phyloP scores from a whole-genome alignment of 129 eudicot genomes.

The Centaurea solstitialis region DNA sequence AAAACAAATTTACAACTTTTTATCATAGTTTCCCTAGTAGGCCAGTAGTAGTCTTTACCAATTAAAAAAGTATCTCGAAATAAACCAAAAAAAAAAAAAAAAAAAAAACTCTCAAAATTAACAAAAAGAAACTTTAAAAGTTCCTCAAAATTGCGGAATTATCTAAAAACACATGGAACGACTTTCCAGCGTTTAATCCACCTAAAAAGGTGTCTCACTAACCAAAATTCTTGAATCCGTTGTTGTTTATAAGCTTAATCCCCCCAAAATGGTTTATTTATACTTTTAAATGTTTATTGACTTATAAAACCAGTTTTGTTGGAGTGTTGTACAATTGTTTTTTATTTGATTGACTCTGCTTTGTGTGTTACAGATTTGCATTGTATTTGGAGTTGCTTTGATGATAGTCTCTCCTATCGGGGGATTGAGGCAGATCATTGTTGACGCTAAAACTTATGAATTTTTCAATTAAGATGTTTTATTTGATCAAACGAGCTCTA shows the following conservation, averaged over 20 bases:
- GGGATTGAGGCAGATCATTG: slow-evolving; percentile 32
- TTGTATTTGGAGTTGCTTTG: slow-evolving; percentile 22
- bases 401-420: slow-evolving; percentile 39
- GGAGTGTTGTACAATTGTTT: not conserved
- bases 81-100: too few relatives aligned
- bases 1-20: too few relatives aligned
- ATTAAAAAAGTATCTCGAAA: too few relatives aligned
- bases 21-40: too few relatives aligned
- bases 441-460: slow-evolving; percentile 25
- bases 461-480: slow-evolving; percentile 14
- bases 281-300: not conserved
- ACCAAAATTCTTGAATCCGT: too few relatives aligned
- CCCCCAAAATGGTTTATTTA: not conserved
- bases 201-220: too few relatives aligned
- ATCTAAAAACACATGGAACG: too few relatives aligned
- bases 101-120: too few relatives aligned
- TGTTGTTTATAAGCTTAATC: not conserved
- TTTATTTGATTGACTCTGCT: not conserved
- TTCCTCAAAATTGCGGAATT: too few relatives aligned
- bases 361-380: slow-evolving; percentile 20
- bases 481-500: slow-evolving; percentile 12
- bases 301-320: not conserved
- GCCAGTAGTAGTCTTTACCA: too few relatives aligned
- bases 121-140: too few relatives aligned
- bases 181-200: too few relatives aligned